Base-by-base conservation (phyloP, 306 rosid genomes). In the Dicorynia guianensis region DNA sequence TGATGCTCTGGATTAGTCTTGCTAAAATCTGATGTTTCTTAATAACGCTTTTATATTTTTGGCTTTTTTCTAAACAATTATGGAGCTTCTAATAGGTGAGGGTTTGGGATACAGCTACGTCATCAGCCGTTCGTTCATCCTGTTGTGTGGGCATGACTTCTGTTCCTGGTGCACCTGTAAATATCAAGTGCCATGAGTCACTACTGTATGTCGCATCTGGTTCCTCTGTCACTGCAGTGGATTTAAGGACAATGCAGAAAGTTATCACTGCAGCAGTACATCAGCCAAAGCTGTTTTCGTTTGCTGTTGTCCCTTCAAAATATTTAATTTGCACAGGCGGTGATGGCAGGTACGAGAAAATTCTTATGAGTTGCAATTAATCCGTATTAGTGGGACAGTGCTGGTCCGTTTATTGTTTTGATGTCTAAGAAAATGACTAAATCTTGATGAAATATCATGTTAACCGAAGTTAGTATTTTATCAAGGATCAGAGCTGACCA, bases 141-240 rank as follows among this genome's bases (percentile, higher is more conserved):
- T 81, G 84, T 76, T 93, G 96, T 58, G 98, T 91, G 76, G 98
- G 98, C 69, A 88, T 77, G 93, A 79, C 93, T 50, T 79, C 89
- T 75, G 44, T 88, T 83, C 79, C 75, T 33, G 96, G 92, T 18
- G 50, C 77, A 47, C 91, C 97, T 48, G 40, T 89, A 47, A 80
- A 79, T 86, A 77, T 93, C 79, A 89, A 83, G 85, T 89, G 98
- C 80, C 89, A 91, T 65, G 98, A 93, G 63, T 79, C 96, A 5
- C 55, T 93, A 79, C 53, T 91, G 72, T 91, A 86, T 81, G 84
- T 85, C 62, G 96, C 91, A 63, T 64, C 92, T 78, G 89, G 96
- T 71, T 81, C 93, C 78, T 83, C 92, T 47, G 89, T 93, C 53
- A 55, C 76, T 57, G 88, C 85, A 33, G 69, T 93, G 71, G 98